Percentiles rank a stretch among this genome's conserved stretches.
Conservation (phyloP, 805 yeast genomes). For the Hanseniaspora vineae region DNA sequence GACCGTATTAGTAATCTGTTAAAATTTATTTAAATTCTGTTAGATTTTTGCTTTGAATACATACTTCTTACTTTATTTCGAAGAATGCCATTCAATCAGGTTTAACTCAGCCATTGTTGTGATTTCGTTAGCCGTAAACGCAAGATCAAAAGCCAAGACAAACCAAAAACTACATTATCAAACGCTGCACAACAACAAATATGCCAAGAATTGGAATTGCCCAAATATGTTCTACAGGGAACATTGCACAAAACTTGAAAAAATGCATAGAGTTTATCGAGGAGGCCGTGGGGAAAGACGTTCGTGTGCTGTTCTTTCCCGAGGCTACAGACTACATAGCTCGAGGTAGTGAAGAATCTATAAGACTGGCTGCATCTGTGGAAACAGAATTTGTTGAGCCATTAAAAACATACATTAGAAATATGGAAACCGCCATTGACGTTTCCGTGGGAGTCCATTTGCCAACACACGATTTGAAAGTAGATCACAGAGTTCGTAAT, state of each 20-base stretch:
- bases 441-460: conserved; percentile 87
- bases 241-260: conserved; percentile 43
- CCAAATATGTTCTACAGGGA: conserved; percentile 67
- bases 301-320: conserved; percentile 68
- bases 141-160: no score
- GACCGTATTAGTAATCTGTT: no score
- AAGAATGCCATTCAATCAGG: no score
- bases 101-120: no score
- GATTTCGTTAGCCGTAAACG: no score
- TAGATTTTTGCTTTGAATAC: no score
- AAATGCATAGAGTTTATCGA: conserved; percentile 46
- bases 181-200: no score
- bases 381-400: conserved; percentile 30
- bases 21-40: no score
- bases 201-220: conserved; percentile 55
- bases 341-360: conserved; percentile 51
- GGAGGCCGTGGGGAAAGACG: conserved; percentile 49
- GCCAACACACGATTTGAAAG: conserved; percentile 29
- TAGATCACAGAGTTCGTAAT: conserved; percentile 43
- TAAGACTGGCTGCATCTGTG: conserved; percentile 38
- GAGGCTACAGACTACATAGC: conserved; percentile 90
- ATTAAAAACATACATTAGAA: conserved; percentile 33
- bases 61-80: no score
- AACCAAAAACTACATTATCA: no score
- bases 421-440: conserved; percentile 31